Evolutionary conservation across 257 asterid species (phyloP).

Genomic region (Solanum arcanum): DNA sequence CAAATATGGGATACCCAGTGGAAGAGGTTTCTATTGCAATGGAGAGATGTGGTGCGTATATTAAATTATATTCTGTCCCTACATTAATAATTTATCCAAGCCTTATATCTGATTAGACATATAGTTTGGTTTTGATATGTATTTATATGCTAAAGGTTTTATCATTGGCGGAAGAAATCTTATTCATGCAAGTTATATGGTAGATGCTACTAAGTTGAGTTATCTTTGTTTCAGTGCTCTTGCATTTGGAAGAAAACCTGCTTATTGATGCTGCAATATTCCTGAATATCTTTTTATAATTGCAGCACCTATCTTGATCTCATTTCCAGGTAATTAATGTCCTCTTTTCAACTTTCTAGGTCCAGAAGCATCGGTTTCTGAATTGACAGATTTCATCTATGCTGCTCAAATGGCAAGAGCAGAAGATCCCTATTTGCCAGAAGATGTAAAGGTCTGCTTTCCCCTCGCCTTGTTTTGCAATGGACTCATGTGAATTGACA

Average conservation of each 20-base stretch:
- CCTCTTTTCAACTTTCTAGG: conserved; percentile 27
- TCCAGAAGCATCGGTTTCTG: conserved; percentile 39
- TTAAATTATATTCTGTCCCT: not conserved
- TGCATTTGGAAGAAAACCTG: not conserved
- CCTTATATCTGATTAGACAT: not conserved
- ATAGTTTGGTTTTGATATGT: not conserved
- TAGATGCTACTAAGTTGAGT: not conserved
- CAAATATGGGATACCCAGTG: conserved; percentile 47
- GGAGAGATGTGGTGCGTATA: conserved; percentile 47
- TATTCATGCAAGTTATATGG: not conserved
- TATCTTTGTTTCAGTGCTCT: not conserved
- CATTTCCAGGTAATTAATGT: not conserved
- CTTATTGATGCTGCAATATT: not conserved
- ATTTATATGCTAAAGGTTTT: not conserved
- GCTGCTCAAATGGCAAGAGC: conserved; percentile 81
- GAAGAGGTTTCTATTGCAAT: conserved; percentile 49
- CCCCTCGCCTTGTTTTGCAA: not conserved
- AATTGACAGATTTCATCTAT: conserved; percentile 46
- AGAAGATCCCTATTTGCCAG: conserved; percentile 35
- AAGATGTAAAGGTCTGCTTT: conserved; percentile 45
- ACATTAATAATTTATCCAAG: not conserved
- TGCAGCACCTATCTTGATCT: not conserved
- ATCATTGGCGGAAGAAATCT: not conserved
- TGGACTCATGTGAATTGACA: not conserved
- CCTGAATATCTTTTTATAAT: not conserved